phyloP scores from a whole-genome alignment of 345 rosid genomes.

The Raphanus raphanistrum region DNA sequence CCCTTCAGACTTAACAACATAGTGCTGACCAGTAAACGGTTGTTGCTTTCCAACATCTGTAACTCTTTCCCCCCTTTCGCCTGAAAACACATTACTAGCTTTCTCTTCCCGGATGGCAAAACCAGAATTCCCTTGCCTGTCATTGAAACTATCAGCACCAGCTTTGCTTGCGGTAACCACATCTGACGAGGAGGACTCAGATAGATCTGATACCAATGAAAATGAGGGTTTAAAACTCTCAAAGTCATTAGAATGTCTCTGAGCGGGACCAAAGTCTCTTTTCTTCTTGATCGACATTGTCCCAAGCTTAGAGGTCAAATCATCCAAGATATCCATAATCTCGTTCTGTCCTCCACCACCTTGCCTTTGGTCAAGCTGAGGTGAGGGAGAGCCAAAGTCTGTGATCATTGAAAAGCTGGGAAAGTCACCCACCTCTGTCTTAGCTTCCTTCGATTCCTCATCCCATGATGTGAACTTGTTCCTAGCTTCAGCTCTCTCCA shows the following conservation, averaged over 20 bases:
- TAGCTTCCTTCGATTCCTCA: slow-evolving; percentile 19
- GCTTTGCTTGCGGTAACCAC: background rate
- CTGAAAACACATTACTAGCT: slow-evolving; percentile 7
- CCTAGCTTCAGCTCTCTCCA: slow-evolving; percentile 33
- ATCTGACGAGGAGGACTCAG: slow-evolving; percentile 32
- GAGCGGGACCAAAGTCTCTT: background rate
- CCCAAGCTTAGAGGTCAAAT: slow-evolving; percentile 73
- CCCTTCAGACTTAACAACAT: slow-evolving; percentile 41
- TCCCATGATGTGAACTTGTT: slow-evolving; percentile 54
- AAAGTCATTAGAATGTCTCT: slow-evolving; percentile 27
- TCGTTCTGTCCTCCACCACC: slow-evolving; percentile 42
- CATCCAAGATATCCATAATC: slow-evolving; percentile 76
- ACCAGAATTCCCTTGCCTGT: slow-evolving; percentile 24
- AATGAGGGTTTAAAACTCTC: slow-evolving; percentile 51
- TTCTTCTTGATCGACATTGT: slow-evolving; percentile 72
- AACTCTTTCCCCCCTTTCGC: slow-evolving; percentile 22
- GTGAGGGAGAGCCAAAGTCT: slow-evolving; percentile 71
- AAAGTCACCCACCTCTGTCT: slow-evolving; percentile 30
- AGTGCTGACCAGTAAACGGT: slow-evolving; percentile 32
- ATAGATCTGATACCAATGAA: slow-evolving; percentile 36
- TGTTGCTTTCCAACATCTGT: slow-evolving; percentile 24
- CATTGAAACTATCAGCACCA: slow-evolving; percentile 26
- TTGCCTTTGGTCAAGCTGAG: slow-evolving; percentile 31
- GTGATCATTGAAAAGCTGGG: slow-evolving; percentile 48
- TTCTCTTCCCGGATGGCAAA: slow-evolving; percentile 30